Conservation (phyloP, 768 basidiomycete species). For the Cytidiella melzeri region DNA sequence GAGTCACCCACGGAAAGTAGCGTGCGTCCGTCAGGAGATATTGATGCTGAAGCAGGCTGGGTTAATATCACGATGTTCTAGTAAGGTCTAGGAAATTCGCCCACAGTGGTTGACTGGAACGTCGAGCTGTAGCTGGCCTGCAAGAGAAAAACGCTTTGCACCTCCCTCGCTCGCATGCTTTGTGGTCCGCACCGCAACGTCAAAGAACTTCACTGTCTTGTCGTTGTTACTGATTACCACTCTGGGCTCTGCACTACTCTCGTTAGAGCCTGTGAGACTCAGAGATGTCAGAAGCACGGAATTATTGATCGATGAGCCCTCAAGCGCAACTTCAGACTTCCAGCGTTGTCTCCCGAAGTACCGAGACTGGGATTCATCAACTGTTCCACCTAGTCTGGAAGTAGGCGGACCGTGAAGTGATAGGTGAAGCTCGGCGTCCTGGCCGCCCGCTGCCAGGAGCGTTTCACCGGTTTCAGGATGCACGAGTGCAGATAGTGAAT, state of each 20-base stretch:
- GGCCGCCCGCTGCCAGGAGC: conserved; percentile 72
- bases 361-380: conserved; percentile 5
- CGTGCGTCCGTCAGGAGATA: conserved; percentile 84
- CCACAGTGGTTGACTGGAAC: conserved; percentile 80
- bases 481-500: conserved; percentile 53
- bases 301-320: conserved; percentile 72
- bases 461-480: conserved; percentile 46
- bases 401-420: conserved; percentile 36
- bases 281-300: conserved; percentile 64
- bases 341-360: conserved; percentile 31
- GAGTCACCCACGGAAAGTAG: conserved; percentile 91
- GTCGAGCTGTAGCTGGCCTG: conserved; percentile 49
- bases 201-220: conserved; percentile 72
- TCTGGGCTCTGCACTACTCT: conserved; percentile 68
- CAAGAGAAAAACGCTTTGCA: conserved; percentile 22
- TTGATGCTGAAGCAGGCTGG: conserved; percentile 52
- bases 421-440: conserved; percentile 65
- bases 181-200: conserved; percentile 50
- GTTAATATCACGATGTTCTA: background rate
- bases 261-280: conserved; percentile 50
- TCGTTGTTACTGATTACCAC: conserved; percentile 87
- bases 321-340: conserved; percentile 48
- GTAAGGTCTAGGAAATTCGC: too few relatives aligned
- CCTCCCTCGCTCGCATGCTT: conserved; percentile 16
- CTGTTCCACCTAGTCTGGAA: background rate